A percentile compares a stretch with the other conserved stretches of the same genome.
Evolutionary conservation across 2,329 filamentous ascomycete genomes (phyloP).

Genomic region (Fusarium sterilihyphosum): DNA sequence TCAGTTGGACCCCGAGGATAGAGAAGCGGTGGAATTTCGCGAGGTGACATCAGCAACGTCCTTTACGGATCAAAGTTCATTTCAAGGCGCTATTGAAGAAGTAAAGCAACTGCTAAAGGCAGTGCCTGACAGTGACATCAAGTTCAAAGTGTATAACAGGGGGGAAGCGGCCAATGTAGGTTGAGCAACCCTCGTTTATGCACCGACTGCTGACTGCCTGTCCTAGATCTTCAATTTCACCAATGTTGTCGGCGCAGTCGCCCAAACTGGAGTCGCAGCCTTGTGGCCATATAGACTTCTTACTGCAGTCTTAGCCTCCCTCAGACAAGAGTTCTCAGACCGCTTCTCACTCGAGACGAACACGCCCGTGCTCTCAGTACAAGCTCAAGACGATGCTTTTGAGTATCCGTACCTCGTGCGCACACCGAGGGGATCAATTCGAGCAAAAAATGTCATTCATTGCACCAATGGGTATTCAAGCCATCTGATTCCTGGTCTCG

Average conservation of each 20-base stretch:
- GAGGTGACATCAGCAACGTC: slow-evolving; percentile 10
- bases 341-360: slow-evolving; percentile 50
- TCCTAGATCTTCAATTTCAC: slow-evolving; percentile 10
- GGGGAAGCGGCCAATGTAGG: slow-evolving; percentile 5
- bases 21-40: slow-evolving; percentile 19
- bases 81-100: not conserved
- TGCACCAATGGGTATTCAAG: slow-evolving; percentile 64
- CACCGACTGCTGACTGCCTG: too few species aligned
- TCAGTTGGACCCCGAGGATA: slow-evolving; percentile 2
- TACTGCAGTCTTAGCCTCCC: slow-evolving; percentile 50
- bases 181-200: fast-evolving
- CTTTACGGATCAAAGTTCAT: slow-evolving; percentile 11
- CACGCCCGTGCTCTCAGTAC: slow-evolving; percentile 45
- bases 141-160: slow-evolving; percentile 3
- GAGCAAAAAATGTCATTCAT: slow-evolving; percentile 61
- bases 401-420: slow-evolving; percentile 51
- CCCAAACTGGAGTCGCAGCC: slow-evolving; percentile 54
- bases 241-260: slow-evolving; percentile 43
- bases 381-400: slow-evolving; percentile 27
- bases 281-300: slow-evolving; percentile 61
- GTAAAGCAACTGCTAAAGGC: slow-evolving; percentile 9
- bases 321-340: slow-evolving; percentile 45
- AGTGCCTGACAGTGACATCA: slow-evolving; percentile 9
- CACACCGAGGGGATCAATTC: slow-evolving; percentile 58
- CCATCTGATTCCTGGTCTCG: slow-evolving; percentile 59